Base-by-base conservation (phyloP, 345 rosid species). In the Heritiera littoralis region DNA sequence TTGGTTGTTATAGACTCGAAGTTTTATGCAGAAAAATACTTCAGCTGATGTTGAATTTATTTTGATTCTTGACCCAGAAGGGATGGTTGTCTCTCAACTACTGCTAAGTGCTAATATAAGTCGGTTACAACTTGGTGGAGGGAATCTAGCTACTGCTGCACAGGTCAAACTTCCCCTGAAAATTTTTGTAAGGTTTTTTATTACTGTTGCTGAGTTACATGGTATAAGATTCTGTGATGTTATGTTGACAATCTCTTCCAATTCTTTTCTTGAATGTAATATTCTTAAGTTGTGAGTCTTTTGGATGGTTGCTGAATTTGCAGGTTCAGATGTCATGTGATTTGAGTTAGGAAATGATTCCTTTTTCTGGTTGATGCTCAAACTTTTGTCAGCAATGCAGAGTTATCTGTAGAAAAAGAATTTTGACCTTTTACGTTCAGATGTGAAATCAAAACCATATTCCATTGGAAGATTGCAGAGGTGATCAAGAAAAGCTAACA, bases 311-410 rank as follows among this genome's bases (percentile, higher is more conserved):
- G 41, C 15, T 61, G 17, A 30, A 48, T 45, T 61, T 76, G 78
- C 70, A 23, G 69, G 60, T 60, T 7, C 12, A 48, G 13, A 10
- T 12, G 41, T 60, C 18, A 60, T 58, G 17, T n/a, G 18, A 8
- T 74, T 40, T 4, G 14, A 14, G 40, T 74, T 51, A 23, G n/a
- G 13, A 54, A 58, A 40, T 58, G 46, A 54, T 58, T 58, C 64
- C 43, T 58, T 74, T 74, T 74, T 18, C n/a, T 56, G 41, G 74
- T 69, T 46, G 49, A 49, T 28, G 20, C 59, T 23, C 59, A 6
- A 70, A 70, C 74, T 48, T 48, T 5, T 35, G 38, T 35, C 38
- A 35, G 3, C 38, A 35, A 35, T 35, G 38, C 28, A 23, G 38
- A 35, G 38, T 35, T 35, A 35, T 35, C 38, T 35, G 38, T 35